Percentiles rank a stretch among this genome's conserved stretches.
phyloP scores from a whole-genome alignment of 2,329 filamentous ascomycete species.

The Trichoderma hamatum region DNA sequence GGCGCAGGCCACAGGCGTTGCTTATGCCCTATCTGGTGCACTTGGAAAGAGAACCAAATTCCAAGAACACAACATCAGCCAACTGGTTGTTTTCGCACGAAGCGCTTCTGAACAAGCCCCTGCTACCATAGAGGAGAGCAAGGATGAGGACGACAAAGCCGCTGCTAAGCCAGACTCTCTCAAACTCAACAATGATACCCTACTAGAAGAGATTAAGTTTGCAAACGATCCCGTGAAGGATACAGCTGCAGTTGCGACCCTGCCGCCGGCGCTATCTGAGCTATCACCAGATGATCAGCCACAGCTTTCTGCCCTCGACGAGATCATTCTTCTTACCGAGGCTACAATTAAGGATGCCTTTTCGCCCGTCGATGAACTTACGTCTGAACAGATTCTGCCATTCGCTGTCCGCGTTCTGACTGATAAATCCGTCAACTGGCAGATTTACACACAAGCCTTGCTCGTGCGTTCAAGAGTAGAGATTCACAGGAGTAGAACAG shows the following conservation, averaged over 20 bases:
- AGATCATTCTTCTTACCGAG: constrained; percentile 86
- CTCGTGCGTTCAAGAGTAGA: constrained; percentile 90
- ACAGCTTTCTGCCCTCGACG: constrained; percentile 78
- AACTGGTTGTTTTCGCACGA: constrained; percentile 87
- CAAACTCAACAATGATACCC: constrained; percentile 86
- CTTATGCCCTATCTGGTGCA: constrained; percentile 81
- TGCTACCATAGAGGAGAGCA: constrained; percentile 26
- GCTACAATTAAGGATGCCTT: constrained; percentile 86
- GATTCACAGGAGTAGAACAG: constrained; percentile 79
- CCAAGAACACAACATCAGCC: constrained; percentile 78
- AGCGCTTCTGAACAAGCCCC: constrained; percentile 55
- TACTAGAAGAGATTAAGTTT: constrained; percentile 86
- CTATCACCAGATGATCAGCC: constrained; percentile 82
- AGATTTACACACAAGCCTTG: constrained; percentile 92
- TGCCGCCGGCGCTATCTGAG: constrained; percentile 64
- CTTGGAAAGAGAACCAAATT: constrained; percentile 84
- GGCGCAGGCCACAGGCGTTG: constrained; percentile 67
- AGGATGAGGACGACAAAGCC: constrained; percentile 32
- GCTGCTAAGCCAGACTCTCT: constrained; percentile 65
- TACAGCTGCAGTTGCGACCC: constrained; percentile 39
- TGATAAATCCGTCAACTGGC: constrained; percentile 94
- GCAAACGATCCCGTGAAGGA: constrained; percentile 54
- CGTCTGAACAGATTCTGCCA: constrained; percentile 89
- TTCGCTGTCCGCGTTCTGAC: constrained; percentile 87
- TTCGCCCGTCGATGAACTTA: constrained; percentile 80